phyloP scores from a whole-genome alignment of 805 yeast species.

The Yarrowia sp. region DNA sequence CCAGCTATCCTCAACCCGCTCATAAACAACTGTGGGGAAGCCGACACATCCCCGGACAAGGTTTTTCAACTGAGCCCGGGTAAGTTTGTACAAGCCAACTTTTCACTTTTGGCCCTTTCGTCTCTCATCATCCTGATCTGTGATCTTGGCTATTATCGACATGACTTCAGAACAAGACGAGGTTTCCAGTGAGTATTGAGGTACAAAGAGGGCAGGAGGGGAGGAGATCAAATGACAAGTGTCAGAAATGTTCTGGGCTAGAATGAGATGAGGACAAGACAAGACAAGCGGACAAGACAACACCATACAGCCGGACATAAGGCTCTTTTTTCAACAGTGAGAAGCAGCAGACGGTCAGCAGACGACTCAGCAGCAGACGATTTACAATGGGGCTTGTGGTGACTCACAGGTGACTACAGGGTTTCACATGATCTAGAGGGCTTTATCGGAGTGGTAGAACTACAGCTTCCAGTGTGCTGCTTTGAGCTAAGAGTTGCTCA shows the following conservation, averaged over 20 bases:
- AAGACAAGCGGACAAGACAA: too few species aligned
- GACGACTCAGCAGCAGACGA: too few species aligned
- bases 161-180: slow-evolving; percentile 24
- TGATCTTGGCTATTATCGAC: slow-evolving; percentile 9
- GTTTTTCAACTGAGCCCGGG: slow-evolving; percentile 25
- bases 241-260: not conserved
- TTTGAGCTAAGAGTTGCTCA: too few species aligned
- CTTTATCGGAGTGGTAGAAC: too few species aligned
- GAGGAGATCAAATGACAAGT: not conserved
- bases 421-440: too few species aligned
- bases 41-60: not conserved
- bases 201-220: not conserved
- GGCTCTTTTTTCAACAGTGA: too few species aligned
- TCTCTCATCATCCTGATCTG: slow-evolving; percentile 18
- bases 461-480: too few species aligned
- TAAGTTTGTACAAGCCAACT: slow-evolving; percentile 1
- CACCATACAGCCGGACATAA: too few species aligned
- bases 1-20: not conserved
- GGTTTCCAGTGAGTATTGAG: slow-evolving; percentile 18
- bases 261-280: too few species aligned
- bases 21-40: not conserved
- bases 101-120: slow-evolving; percentile 7
- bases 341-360: too few species aligned
- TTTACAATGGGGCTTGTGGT: too few species aligned
- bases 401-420: too few species aligned